Evolutionary conservation across 805 yeast species (phyloP).

Genomic region (Nakazawaea peltata): DNA sequence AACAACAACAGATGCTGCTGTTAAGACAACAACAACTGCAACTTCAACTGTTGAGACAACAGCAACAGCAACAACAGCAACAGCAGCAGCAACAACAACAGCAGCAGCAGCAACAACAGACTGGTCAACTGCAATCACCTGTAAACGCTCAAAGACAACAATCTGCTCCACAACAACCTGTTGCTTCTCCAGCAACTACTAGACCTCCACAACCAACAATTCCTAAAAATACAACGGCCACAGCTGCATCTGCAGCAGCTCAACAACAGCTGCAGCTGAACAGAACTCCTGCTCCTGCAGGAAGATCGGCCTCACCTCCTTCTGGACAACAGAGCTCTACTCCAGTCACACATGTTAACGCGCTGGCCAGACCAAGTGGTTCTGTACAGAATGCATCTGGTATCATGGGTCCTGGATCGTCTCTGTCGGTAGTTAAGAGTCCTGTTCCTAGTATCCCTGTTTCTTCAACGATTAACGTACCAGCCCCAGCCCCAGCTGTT

Average conservation of each 20-base stretch:
- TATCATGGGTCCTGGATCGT: slow-evolving; percentile 10
- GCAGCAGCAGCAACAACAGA: slow-evolving; percentile 12
- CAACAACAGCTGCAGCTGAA: slow-evolving; percentile 3
- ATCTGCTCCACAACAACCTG: slow-evolving; percentile 8
- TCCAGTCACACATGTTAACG: slow-evolving; percentile 40
- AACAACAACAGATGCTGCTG: slow-evolving; percentile 4
- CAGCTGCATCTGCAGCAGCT: not conserved
- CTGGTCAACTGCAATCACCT: slow-evolving; percentile 9
- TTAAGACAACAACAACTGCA: slow-evolving; percentile 6
- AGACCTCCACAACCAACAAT: too few relatives aligned
- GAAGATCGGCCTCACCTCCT: slow-evolving; percentile 18
- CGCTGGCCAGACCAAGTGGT: slow-evolving; percentile 34
- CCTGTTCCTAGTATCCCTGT: slow-evolving; percentile 64
- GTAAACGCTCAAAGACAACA: slow-evolving; percentile 7
- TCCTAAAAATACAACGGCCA: not conserved
- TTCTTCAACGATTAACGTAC: slow-evolving; percentile 58
- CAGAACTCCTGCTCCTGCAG: slow-evolving; percentile 9
- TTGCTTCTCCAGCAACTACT: slow-evolving; percentile 5
- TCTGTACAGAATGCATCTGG: slow-evolving; percentile 12
- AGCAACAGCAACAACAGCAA: slow-evolving; percentile 12
- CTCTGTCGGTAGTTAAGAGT: slow-evolving; percentile 31
- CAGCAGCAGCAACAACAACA: slow-evolving; percentile 10
- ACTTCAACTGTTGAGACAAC: slow-evolving; percentile 3
- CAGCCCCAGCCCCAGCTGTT: slow-evolving; percentile 56
- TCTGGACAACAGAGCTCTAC: slow-evolving; percentile 18